Evolutionary conservation across 1,139 yeast species (phyloP).

Genomic region (Yamadazyma siamensis): DNA sequence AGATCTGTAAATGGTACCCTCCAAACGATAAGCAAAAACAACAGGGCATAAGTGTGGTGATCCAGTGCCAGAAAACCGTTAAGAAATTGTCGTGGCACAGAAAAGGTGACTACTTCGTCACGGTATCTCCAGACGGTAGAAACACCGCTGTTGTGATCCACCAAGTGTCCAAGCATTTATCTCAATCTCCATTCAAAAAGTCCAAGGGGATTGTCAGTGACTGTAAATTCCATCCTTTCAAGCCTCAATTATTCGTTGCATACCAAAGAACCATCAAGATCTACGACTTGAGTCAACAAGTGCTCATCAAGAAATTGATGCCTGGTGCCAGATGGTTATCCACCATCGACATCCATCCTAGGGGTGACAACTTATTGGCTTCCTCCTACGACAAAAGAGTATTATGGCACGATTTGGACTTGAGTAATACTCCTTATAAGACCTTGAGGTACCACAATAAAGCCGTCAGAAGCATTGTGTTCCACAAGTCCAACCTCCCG

Average conservation of each 20-base stretch:
- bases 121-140: constrained; percentile 88
- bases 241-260: constrained; percentile 91
- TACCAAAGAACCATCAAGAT: constrained; percentile 90
- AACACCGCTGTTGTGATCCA: constrained; percentile 89
- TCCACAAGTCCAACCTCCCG: constrained; percentile 84
- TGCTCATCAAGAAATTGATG: constrained; percentile 72
- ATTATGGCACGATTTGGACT: constrained; percentile 95
- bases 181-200: constrained; percentile 96
- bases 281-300: constrained; percentile 87
- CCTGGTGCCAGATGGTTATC: constrained; percentile 98
- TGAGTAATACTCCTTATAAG: constrained; percentile 88
- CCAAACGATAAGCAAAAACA: constrained; percentile 63
- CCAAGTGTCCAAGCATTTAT: constrained; percentile 87
- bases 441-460: constrained; percentile 91
- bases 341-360: constrained; percentile 88
- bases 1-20: constrained; percentile 79
- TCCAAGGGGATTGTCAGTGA: constrained; percentile 93
- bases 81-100: constrained; percentile 94
- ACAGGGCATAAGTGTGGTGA: constrained; percentile 68
- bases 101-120: constrained; percentile 93
- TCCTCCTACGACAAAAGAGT: constrained; percentile 94
- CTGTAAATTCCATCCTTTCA: constrained; percentile 95
- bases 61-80: constrained; percentile 69
- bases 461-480: constrained; percentile 85
- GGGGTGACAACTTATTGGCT: constrained; percentile 92